Evolutionary conservation across 1,284 basidiomycete genomes (phyloP).

Genomic region (Ceratobasidium papillatum): DNA sequence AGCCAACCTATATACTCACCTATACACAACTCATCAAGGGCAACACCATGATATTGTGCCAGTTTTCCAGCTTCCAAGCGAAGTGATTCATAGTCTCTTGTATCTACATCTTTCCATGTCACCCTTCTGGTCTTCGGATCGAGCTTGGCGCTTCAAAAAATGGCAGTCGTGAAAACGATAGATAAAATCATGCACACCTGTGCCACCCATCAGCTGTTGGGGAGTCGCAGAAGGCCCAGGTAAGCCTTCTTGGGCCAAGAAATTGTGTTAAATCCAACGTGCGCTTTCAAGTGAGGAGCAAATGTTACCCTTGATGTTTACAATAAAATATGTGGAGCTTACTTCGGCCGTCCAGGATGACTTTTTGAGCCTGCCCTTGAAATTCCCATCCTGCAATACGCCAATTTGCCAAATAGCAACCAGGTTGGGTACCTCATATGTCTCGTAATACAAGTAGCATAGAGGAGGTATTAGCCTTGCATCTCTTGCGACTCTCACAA

Average conservation of each 20-base stretch:
- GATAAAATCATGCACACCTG: not conserved
- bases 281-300: too few species aligned
- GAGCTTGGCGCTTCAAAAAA: not conserved
- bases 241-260: too few species aligned
- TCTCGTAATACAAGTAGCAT: not conserved
- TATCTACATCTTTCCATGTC: not conserved
- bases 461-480: not conserved
- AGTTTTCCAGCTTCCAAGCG: not conserved
- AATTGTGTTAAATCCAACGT: not conserved
- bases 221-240: too few species aligned
- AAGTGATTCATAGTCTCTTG: not conserved
- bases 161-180: not conserved
- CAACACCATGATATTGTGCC: not conserved
- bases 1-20: not conserved
- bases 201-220: not conserved
- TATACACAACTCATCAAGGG: not conserved
- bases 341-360: too few species aligned
- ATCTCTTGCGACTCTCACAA: not conserved
- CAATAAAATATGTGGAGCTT: too few species aligned
- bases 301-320: too few species aligned
- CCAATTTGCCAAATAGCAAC: not conserved
- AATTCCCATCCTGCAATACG: too few species aligned
- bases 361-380: too few species aligned
- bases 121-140: not conserved
- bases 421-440: not conserved